Evolutionary conservation across 23 red algal species (phyloP).

Genomic region (Gracilaria vermiculophylla): DNA sequence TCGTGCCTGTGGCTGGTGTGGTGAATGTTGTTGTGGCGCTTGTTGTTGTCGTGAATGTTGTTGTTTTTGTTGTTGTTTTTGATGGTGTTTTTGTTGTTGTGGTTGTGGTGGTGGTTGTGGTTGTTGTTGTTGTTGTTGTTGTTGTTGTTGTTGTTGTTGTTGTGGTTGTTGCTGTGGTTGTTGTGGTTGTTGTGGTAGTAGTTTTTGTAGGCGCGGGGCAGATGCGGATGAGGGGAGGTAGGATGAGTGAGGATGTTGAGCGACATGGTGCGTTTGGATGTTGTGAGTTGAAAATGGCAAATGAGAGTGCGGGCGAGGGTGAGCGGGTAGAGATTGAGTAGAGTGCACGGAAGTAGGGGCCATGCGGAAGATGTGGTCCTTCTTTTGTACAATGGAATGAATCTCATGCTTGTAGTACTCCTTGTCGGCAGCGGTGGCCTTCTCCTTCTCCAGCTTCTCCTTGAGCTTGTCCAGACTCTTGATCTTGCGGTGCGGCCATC

Average conservation of each 20-base stretch:
- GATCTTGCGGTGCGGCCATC: slow-evolving; percentile 89
- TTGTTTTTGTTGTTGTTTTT: not conserved
- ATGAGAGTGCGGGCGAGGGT: not conserved
- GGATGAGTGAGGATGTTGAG: not conserved
- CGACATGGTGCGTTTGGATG: not conserved
- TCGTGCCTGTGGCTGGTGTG: not conserved
- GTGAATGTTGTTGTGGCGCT: not conserved
- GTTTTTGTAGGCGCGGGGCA: too few species aligned
- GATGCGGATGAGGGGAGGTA: not conserved
- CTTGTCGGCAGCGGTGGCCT: slow-evolving; percentile 73
- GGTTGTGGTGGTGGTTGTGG: too few species aligned
- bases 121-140: too few species aligned
- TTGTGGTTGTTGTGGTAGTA: too few species aligned
- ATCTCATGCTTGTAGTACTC: slow-evolving; percentile 80
- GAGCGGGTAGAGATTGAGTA: not conserved
- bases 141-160: too few species aligned
- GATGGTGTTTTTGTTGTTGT: too few species aligned
- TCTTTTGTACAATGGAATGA: slow-evolving; percentile 72
- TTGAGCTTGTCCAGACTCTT: slow-evolving; percentile 81
- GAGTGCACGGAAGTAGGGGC: not conserved
- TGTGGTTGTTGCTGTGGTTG: too few species aligned
- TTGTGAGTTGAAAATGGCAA: too few species aligned
- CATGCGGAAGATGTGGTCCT: slow-evolving; percentile 64
- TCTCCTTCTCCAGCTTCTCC: slow-evolving; percentile 80
- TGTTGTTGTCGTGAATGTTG: not conserved